A percentile compares a stretch with the other conserved stretches of the same genome.
These are phyloP conservation scores for Xerocomus amazonicus DNA, from an alignment of 1,284 basidiomycete genomes.

Conservation along the genomic window DNA sequence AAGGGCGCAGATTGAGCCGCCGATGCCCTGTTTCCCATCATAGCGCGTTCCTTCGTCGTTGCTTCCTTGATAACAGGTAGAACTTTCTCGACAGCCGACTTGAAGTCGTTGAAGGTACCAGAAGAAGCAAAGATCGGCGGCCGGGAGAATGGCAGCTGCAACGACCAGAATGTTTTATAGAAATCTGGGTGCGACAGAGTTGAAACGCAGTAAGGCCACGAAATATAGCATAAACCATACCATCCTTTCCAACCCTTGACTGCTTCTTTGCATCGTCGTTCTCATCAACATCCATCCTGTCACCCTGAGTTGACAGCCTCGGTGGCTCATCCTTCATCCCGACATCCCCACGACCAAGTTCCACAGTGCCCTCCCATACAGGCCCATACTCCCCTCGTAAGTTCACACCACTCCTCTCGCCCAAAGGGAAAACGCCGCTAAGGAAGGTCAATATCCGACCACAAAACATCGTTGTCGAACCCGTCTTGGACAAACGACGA, in stretches of 20 bases:
- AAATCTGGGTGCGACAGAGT: slow-evolving; percentile 50
- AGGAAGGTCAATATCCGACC: slow-evolving; percentile 86
- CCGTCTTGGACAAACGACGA: slow-evolving; percentile 79
- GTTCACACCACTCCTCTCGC: slow-evolving; percentile 89
- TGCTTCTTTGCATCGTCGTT: slow-evolving; percentile 38
- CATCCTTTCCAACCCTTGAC: slow-evolving; percentile 54
- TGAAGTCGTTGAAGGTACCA: slow-evolving; percentile 57
- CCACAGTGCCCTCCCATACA: slow-evolving; percentile 67
- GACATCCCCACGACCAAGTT: slow-evolving; percentile 28
- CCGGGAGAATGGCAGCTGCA: slow-evolving; percentile 75
- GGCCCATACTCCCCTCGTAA: slow-evolving; percentile 82
- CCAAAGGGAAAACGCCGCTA: slow-evolving; percentile 80
- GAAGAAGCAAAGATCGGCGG: slow-evolving; percentile 60
- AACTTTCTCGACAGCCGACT: slow-evolving; percentile 64
- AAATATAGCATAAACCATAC: slow-evolving; percentile 37
- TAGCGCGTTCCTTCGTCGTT: slow-evolving; percentile 75
- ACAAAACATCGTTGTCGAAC: slow-evolving; percentile 78
- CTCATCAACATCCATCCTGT: slow-evolving; percentile 40
- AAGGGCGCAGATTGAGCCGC: slow-evolving; percentile 38
- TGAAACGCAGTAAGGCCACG: slow-evolving; percentile 1
- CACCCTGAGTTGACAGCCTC: slow-evolving; percentile 20
- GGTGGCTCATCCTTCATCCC: slow-evolving; percentile 29
- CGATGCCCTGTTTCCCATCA: slow-evolving; percentile 67
- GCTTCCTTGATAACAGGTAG: slow-evolving; percentile 79
- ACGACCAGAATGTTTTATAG: slow-evolving; percentile 81